Base-by-base conservation (phyloP, 2,329 filamentous ascomycete species). In the Fusarium setosum region DNA sequence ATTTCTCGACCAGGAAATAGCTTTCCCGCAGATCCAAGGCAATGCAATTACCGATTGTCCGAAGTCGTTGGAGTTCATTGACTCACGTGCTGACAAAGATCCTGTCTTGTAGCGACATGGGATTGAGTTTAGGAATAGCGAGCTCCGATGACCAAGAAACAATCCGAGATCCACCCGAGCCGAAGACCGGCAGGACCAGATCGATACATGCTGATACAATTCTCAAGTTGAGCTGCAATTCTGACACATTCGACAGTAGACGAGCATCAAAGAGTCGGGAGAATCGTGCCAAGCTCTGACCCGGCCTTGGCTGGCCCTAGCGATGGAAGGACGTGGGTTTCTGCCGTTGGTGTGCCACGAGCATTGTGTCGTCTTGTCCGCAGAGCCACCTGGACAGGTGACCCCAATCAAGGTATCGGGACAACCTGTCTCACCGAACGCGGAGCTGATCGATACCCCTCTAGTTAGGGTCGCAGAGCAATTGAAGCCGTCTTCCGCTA, bases 11-110 rank as follows among this genome's bases (percentile, higher is more conserved):
- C 35, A 41, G 49, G 49, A 52, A 41, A 42, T 40, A 20, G 38
- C 15, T 37, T 42, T 37, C 51, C 51, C 51, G 31, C 44, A 24
- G 35, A 49, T 18, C 24, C 53, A 34, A 61, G 48, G 61, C 32
- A 12, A 47, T 35, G 17, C 21, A 35, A 50, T 40, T 38, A 56
- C 34, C 47, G 55, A 56, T 61, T 40, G 32, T 29, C 52, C 52
- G 44, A 41, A 41, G 32, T 37, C 44, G 57, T 29, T 26, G 42
- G 18, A 50, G 37, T 34, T 38, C 51, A 45, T 68, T 68, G 65
- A 53, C 45, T 53, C 38, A 37, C 7, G n/a, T 38, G 57, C 65
- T 68, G 50, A 68, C 65, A 65, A 68, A 68, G 56, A n/a, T n/a
- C n/a, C 54, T 21, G 29, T 40, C 17, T 20, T 15, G 20, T 58